Percentiles rank a stretch among this genome's conserved stretches.
These are phyloP conservation scores for Endothia cerciana DNA, from an alignment of 2,329 filamentous ascomycete species.

Conservation along the genomic window DNA sequence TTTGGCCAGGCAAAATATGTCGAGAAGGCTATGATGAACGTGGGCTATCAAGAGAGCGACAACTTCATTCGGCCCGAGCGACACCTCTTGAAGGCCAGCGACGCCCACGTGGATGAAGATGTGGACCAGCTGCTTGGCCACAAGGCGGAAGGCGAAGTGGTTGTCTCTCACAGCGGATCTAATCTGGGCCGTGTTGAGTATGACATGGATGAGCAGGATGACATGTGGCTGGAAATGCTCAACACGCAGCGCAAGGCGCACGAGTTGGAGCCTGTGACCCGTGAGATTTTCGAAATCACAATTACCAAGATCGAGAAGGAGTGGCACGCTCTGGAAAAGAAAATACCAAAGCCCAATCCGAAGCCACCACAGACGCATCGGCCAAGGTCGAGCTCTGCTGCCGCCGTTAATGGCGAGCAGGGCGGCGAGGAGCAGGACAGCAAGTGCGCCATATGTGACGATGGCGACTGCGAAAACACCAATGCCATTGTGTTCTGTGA, in stretches of 20 bases:
- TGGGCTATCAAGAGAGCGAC: slow-evolving; percentile 95
- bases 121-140: slow-evolving; percentile 48
- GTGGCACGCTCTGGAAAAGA: slow-evolving; percentile 94
- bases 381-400: slow-evolving; percentile 89
- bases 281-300: slow-evolving; percentile 94
- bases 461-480: slow-evolving; percentile 99
- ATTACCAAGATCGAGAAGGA: slow-evolving; percentile 99
- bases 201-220: slow-evolving; percentile 99
- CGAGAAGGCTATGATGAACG: slow-evolving; percentile 93
- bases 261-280: slow-evolving; percentile 81
- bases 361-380: slow-evolving; percentile 95
- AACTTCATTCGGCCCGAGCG: slow-evolving; percentile 79
- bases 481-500: slow-evolving; percentile 99
- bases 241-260: slow-evolving; percentile 77
- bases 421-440: slow-evolving; percentile 93
- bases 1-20: slow-evolving; percentile 89
- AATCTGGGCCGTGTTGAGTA: slow-evolving; percentile 88
- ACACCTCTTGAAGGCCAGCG: slow-evolving; percentile 67
- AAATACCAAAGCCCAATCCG: slow-evolving; percentile 95
- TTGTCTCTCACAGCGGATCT: slow-evolving; percentile 44
- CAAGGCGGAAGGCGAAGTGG: slow-evolving; percentile 63
- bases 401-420: slow-evolving; percentile 91
- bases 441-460: slow-evolving; percentile 96
- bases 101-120: slow-evolving; percentile 64
- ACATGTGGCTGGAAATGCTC: slow-evolving; percentile 88